Evolutionary conservation across 768 basidiomycete genomes (phyloP).

Genomic region (Candolleomyces aberdarensis): DNA sequence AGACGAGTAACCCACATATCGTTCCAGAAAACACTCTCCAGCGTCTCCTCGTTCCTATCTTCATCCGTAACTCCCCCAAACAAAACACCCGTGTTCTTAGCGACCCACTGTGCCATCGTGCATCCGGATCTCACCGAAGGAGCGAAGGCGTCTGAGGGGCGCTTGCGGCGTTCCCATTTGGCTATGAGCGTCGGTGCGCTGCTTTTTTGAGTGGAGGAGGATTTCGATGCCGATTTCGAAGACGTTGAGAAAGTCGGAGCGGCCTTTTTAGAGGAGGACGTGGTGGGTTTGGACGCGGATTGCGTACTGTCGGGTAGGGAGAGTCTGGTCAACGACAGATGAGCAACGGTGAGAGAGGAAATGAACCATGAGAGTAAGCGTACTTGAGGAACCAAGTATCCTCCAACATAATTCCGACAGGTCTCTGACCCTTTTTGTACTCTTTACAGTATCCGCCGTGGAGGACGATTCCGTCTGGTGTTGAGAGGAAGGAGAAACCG

Average conservation of each 20-base stretch:
- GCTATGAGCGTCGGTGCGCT: conserved; percentile 33
- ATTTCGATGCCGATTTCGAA: conserved; percentile 18
- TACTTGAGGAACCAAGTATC: too few relatives aligned
- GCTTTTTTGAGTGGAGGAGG: too few relatives aligned
- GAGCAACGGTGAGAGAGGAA: background rate
- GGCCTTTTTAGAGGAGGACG: too few relatives aligned
- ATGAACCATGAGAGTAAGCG: background rate
- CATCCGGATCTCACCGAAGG: conserved; percentile 76
- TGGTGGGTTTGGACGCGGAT: too few relatives aligned
- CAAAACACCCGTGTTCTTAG: conserved; percentile 66
- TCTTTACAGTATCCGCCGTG: too few relatives aligned
- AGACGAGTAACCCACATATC: conserved; percentile 80
- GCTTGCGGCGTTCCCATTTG: conserved; percentile 87
- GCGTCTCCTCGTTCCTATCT: conserved; percentile 76
- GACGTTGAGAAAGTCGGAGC: conserved; percentile 17
- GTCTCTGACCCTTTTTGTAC: too few relatives aligned
- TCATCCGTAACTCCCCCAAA: conserved; percentile 91
- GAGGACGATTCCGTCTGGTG: too few relatives aligned
- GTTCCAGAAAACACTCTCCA: conserved; percentile 86
- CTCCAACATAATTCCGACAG: too few relatives aligned
- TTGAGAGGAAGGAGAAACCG: too few relatives aligned
- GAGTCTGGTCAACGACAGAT: too few relatives aligned
- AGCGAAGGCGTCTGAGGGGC: conserved; percentile 63
- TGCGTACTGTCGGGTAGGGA: too few relatives aligned
- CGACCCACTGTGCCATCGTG: conserved; percentile 80